Percentiles rank a stretch among this genome's conserved stretches.
Evolutionary conservation across 2,329 filamentous ascomycete genomes (phyloP).

Genomic region (Trichophyton equinum): DNA sequence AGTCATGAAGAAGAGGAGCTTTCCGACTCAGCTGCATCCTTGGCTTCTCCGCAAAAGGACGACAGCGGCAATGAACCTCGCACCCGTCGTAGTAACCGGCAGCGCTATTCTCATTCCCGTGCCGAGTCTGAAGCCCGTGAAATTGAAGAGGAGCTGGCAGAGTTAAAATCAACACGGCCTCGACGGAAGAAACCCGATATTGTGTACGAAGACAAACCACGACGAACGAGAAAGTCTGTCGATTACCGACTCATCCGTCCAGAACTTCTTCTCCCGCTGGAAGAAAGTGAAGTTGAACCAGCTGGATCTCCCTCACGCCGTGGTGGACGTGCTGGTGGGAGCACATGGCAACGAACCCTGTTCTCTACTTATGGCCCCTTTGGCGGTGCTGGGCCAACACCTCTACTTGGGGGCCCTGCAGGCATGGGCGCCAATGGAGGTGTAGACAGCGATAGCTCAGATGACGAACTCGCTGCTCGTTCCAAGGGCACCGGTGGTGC

Average conservation of each 20-base stretch:
- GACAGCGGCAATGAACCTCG: constrained; percentile 36
- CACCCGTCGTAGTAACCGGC: constrained; percentile 39
- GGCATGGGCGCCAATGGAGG: constrained; percentile 56
- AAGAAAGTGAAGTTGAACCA: constrained; percentile 58
- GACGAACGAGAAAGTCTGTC: constrained; percentile 51
- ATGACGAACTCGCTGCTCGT: constrained; percentile 69
- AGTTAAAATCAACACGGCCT: constrained; percentile 33
- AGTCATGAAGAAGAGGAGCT: constrained; percentile 40
- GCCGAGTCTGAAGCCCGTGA: constrained; percentile 42
- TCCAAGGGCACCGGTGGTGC: constrained; percentile 40
- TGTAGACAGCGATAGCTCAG: constrained; percentile 89
- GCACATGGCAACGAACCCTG: constrained; percentile 62
- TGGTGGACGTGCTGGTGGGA: constrained; percentile 48
- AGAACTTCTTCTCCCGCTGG: constrained; percentile 55
- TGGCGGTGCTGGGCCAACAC: constrained; percentile 62
- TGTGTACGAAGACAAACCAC: constrained; percentile 33
- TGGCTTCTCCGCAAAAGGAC: constrained; percentile 27
- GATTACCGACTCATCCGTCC: constrained; percentile 80
- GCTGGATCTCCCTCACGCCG: constrained; percentile 57
- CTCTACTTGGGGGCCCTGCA: constrained; percentile 63
- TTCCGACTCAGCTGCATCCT: constrained; percentile 39
- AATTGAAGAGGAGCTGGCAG: constrained; percentile 46
- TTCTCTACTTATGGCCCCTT: constrained; percentile 90
- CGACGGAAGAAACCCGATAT: constrained; percentile 27
- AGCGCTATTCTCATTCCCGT: constrained; percentile 35